These are phyloP conservation scores for Heterobasidion annosum DNA, from an alignment of 1,284 basidiomycete genomes.

Conservation along the genomic window DNA sequence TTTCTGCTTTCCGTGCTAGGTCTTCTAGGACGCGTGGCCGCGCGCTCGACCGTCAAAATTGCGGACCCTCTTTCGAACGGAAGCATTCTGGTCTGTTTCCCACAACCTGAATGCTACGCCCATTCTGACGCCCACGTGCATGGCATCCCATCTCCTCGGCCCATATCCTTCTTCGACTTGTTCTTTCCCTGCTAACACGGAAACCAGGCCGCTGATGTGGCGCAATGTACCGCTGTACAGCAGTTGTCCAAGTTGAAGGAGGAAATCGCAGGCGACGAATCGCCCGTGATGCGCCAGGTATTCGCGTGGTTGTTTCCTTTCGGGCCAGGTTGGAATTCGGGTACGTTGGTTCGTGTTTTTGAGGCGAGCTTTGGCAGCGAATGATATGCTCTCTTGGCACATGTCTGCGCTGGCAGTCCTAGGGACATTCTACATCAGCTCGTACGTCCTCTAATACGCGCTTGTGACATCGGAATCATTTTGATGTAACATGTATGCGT, in stretches of 20 bases:
- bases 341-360: conserved; percentile 17
- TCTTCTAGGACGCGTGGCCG: neutral
- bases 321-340: conserved; percentile 78
- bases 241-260: conserved; percentile 51
- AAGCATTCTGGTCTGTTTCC: neutral
- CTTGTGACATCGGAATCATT: neutral
- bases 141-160: neutral
- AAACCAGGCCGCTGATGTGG: conserved; percentile 26
- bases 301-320: conserved; percentile 81
- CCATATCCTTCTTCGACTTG: too few relatives aligned
- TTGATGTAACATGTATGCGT: neutral
- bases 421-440: conserved; percentile 90
- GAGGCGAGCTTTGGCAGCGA: too few relatives aligned
- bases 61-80: too few relatives aligned
- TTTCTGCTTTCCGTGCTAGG: neutral
- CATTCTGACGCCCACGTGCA: neutral
- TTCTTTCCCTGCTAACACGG: too few relatives aligned
- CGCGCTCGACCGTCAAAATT: neutral
- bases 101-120: neutral
- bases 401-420: conserved; percentile 42
- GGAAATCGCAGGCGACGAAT: conserved; percentile 50
- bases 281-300: conserved; percentile 66
- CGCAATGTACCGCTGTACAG: conserved; percentile 37
- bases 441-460: conserved; percentile 39
- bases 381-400: neutral